Percentiles rank a stretch among this genome's conserved stretches.
phyloP scores from a whole-genome alignment of 164 flowering plant genomes.

The Paratinospora sagittata region DNA sequence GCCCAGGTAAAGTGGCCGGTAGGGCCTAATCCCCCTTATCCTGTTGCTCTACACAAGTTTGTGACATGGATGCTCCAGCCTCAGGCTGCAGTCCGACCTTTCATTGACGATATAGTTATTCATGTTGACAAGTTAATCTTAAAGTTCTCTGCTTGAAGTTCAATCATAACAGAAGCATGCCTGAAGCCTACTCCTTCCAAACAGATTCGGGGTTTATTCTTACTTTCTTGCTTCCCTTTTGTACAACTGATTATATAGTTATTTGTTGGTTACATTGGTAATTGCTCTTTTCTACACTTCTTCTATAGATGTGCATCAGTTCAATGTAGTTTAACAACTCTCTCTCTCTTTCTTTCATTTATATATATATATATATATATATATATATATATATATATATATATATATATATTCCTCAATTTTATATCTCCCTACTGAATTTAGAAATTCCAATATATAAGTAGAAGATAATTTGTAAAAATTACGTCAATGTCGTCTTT shows the following conservation, averaged over 20 bases:
- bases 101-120: slow-evolving; percentile 74
- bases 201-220: background rate
- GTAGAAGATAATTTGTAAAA: too few species aligned
- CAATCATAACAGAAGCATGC: background rate
- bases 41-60: slow-evolving; percentile 82
- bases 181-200: background rate
- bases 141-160: slow-evolving; percentile 37
- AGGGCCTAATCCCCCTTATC: slow-evolving; percentile 81
- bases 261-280: slow-evolving; percentile 7
- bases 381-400: too few species aligned
- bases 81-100: slow-evolving; percentile 77
- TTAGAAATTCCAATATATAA: too few species aligned
- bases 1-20: slow-evolving; percentile 90
- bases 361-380: too few species aligned
- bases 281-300: background rate
- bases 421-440: too few species aligned
- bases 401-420: background rate
- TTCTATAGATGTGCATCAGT: background rate
- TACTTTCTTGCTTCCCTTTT: slow-evolving; percentile 1
- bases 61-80: slow-evolving; percentile 98
- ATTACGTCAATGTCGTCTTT: too few species aligned
- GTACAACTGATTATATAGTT: background rate
- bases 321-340: background rate
- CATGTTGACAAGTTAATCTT: slow-evolving; percentile 84
- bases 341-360: background rate